Conservation (phyloP, 1,284 basidiomycete species). For the Moesziomyces sp. region DNA sequence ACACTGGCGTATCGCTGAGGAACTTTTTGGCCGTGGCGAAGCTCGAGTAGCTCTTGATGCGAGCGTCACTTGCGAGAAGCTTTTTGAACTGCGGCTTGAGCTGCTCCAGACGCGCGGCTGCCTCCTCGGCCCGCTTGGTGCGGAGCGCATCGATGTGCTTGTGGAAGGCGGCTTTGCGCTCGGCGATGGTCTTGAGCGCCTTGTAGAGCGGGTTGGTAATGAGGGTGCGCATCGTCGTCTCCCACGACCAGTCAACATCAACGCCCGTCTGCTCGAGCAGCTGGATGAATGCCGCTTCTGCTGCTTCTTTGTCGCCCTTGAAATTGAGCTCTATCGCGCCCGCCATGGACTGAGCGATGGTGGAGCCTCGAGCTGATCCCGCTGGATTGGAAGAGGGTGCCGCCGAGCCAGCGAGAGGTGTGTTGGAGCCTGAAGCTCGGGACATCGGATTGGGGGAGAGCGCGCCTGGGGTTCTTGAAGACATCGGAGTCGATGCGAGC, state of each 20-base stretch:
- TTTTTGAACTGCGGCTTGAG: conserved; percentile 50
- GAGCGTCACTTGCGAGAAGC: conserved; percentile 18
- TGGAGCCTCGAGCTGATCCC: neutral
- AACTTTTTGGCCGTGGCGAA: conserved; percentile 56
- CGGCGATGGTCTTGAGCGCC: conserved; percentile 88
- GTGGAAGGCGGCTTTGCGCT: conserved; percentile 85
- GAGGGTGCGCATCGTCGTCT: conserved; percentile 94
- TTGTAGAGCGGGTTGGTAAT: conserved; percentile 98
- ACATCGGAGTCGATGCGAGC: neutral
- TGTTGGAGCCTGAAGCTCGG: conserved; percentile 26
- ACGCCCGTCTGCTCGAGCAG: conserved; percentile 87
- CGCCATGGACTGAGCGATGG: conserved; percentile 24
- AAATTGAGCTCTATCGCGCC: conserved; percentile 70
- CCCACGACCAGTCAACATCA: conserved; percentile 94
- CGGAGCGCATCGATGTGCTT: conserved; percentile 66
- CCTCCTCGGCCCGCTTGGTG: conserved; percentile 48
- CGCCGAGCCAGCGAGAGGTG: conserved; percentile 14
- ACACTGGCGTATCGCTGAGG: conserved; percentile 13
- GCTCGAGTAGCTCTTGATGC: conserved; percentile 56
- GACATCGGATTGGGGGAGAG: conserved; percentile 9
- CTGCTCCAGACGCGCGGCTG: conserved; percentile 33
- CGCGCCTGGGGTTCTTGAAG: neutral
- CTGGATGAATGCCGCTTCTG: conserved; percentile 91
- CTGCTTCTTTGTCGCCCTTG: conserved; percentile 79
- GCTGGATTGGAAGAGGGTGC: conserved; percentile 2